Evolutionary conservation across 768 basidiomycete species (phyloP), one percentile per base, ranked within the genome.

Genomic region (Russula virescens): DNA sequence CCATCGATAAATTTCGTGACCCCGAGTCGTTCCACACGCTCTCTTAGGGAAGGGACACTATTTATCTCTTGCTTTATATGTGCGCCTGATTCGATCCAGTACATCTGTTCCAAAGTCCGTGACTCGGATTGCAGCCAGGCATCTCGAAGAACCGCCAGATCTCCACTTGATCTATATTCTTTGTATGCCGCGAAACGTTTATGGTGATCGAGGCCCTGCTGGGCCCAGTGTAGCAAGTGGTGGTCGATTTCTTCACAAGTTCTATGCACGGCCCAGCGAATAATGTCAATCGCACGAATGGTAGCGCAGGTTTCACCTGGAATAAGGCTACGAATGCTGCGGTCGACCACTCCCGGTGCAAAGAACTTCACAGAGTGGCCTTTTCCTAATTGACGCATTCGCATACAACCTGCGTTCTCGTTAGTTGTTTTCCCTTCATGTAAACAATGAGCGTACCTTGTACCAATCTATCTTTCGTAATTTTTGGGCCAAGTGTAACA

Each of bases 391-490:
- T 54, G 51, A 1, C 60, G 60, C 60, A 61, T 54, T n/a, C 60
- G 52, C 60, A 61, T 61, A 9, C 51, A 53, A 28, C 50, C 60
- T 61, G n/a, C 25, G 9, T 42, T 26, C n/a, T 13, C 4, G 34
- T 40, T 35, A 40, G 18, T 16, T 14, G 16, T 50, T 50, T 26
- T 10, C 21, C 1, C 13, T 34, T 1, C 11, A 5, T 21, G 21
- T 11, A 18, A 18, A 48, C 45, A 14, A 53, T 46, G 60, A 7
- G 63, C 59, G 35, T 45, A 77, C 81, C 82, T 75, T 83, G 82
- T 3, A 76, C 72, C 11, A 83, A 66, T 47, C 76, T 72, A 72
- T 83, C 82, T 61, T 83, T 83, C 0, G 77, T 79, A 19, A 83
- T 69, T 45, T 77, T 80, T 6, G 78, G 78, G 0, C 81, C 82